Evolutionary conservation across 805 yeast genomes (phyloP).

Genomic region (Teunomyces atbi): DNA sequence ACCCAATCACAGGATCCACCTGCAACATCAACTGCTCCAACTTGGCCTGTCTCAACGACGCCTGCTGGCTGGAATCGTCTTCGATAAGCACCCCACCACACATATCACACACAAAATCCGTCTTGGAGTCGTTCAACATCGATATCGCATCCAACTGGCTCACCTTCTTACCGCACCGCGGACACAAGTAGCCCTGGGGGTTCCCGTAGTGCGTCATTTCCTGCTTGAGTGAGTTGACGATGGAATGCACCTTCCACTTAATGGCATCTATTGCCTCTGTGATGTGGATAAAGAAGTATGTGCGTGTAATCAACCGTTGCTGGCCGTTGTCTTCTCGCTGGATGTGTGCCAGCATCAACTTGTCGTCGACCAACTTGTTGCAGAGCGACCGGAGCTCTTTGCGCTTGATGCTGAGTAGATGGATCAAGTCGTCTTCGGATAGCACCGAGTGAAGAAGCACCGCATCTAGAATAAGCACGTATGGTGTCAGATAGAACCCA

Average conservation of each 20-base stretch:
- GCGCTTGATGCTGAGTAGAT: constrained; percentile 76
- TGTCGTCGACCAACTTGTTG: constrained; percentile 79
- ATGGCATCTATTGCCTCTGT: constrained; percentile 94
- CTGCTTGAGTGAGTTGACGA: constrained; percentile 74
- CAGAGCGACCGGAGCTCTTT: constrained; percentile 84
- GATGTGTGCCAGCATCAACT: constrained; percentile 65
- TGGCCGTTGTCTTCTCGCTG: constrained; percentile 68
- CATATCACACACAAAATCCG: constrained; percentile 78
- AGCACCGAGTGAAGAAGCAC: constrained; percentile 82
- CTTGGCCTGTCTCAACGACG: constrained; percentile 74
- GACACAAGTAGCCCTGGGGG: constrained; percentile 93
- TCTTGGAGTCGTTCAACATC: constrained; percentile 71
- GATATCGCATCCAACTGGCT: constrained; percentile 87
- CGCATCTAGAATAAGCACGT: constrained; percentile 83
- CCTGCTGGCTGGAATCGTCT: constrained; percentile 84
- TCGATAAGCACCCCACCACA: constrained; percentile 79
- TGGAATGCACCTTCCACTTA: constrained; percentile 92
- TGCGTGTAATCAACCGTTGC: constrained; percentile 65
- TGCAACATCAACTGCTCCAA: constrained; percentile 85
- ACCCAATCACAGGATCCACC: constrained; percentile 81
- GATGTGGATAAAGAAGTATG: constrained; percentile 82
- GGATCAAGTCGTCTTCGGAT: constrained; percentile 87
- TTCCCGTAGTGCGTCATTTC: constrained; percentile 82
- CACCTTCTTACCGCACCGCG: constrained; percentile 76
- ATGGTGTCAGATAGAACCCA: constrained; percentile 84